Evolutionary conservation across 2,329 filamentous ascomycete genomes (phyloP), one percentile per base, ranked within the genome.

Genomic region (Fusarium nurragi): DNA sequence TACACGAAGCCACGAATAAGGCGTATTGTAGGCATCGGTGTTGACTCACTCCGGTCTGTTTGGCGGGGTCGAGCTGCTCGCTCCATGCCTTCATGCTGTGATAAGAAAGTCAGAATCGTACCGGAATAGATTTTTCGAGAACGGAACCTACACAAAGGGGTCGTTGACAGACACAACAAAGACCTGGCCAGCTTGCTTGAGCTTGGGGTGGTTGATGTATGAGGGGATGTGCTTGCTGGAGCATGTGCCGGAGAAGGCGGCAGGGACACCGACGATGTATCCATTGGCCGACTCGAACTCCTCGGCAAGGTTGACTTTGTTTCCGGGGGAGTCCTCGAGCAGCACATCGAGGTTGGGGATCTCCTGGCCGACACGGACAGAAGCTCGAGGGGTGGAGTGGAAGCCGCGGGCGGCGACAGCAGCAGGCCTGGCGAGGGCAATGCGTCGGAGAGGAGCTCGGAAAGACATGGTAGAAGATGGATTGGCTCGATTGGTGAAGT

Each of bases 121-220:
- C 32, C 11, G 16, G 32, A 38, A 9, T 8, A 14, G 13, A 5
- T 6, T 14, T 10, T n/a, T 47, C 7, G 21, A n/a, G 10, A 12
- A 7, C 13, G 14, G 26, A 39, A 80, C 91, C 79, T 83, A 96
- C 91, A 97, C 94, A 76, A 97, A 97, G 19, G 93, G 87, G 76
- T 98, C 94, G 76, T 98, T 98, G 75, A 97, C 94, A 16, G 91
- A 89, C 54, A 98, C 88, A 37, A 98, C 92, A 73, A 96, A 97
- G 41, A 97, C 91, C 73, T 90, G 84, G 45, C 93, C 94, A 26
- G 91, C 92, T 60, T 89, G 83, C 80, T 91, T 91, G 70, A 96
- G 84, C 76, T 89, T 88, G 53, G 89, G 84, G 75, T 92, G 90
- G 74, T 88, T 88, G 77, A 97, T 90, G 80, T 93, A 98, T 53